Base-by-base conservation (phyloP, 495 filamentous ascomycete genomes). In the Aspergillus coremiiformis region DNA sequence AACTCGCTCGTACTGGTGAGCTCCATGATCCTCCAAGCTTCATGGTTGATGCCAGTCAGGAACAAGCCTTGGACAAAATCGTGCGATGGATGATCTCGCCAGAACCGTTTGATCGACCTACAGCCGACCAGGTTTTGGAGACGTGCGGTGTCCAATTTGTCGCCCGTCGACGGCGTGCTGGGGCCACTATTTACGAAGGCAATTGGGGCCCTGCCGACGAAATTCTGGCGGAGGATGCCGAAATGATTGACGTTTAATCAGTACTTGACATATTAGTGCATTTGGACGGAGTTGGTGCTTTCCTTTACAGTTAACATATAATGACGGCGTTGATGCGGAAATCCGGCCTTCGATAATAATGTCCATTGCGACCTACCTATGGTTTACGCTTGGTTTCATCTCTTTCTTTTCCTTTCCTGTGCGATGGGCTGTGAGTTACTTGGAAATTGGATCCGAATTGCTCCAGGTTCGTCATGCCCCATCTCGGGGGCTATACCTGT, bases 141-240 rank as follows among this genome's bases (percentile, higher is more conserved):
- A 74, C 77, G 2, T 80, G 79, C 33, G 85, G 87, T 17, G 76
- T 93, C 21, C 76, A 75, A 52, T 98, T 94, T 84, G 85, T 89
- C 17, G 78, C 78, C 49, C 63, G 65, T 42, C 83, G 90, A 53
- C 83, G 88, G 29, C 82, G 83, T 41, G 87, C 89, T 21, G 87
- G 88, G 23, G 94, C 94, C 20, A 94, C 87, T 9, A 83, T 96
- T 45, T 97, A 84, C 55, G 93, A 98, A 71, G 94, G 93, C 57
- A 90, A 89, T 64, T 98, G 89, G 88, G 93, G 93, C 1, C 93
- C 91, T 33, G 81, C 81, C 10, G 84, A 89, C 54, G 78, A 85
- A 51, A 75, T 87, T 23, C 70, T 88, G 54, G 75, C 73, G n/a
- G 79, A 81, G 63, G 83, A 86, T 68, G 76, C 81, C 42, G 84